Conservation (phyloP, 306 rosid species). For the Begonia masoniana region DNA sequence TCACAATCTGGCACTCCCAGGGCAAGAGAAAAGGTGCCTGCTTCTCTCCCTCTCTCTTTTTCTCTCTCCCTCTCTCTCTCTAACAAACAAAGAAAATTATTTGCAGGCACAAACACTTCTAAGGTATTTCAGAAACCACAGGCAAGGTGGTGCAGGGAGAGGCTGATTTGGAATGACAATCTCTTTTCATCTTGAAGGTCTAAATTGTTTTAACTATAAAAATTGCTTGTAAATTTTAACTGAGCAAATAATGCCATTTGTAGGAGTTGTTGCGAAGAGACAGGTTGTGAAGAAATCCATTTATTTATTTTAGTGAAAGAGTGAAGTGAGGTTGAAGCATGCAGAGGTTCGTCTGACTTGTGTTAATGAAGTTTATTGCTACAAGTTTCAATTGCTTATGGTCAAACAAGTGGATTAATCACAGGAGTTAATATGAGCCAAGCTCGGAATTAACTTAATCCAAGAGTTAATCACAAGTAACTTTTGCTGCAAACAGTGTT, state of each 20-base stretch:
- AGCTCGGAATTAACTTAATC: too few relatives aligned
- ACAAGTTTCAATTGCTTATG: too few relatives aligned
- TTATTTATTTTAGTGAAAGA: too few relatives aligned
- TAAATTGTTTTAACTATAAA: not conserved
- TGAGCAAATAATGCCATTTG: not conserved
- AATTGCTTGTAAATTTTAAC: not conserved
- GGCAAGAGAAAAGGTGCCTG: constrained; percentile 89
- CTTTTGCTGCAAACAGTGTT: too few relatives aligned
- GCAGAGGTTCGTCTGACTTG: too few relatives aligned
- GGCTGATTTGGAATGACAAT: constrained; percentile 29
- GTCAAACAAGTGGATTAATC: too few relatives aligned
- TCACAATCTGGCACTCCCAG: constrained; percentile 98
- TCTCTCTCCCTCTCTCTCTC: not conserved
- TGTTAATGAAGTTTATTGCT: too few relatives aligned
- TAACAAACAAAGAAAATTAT: not conserved
- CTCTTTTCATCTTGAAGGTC: not conserved
- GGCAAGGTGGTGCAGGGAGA: constrained; percentile 85
- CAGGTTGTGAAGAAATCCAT: not conserved
- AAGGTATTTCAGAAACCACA: constrained; percentile 76
- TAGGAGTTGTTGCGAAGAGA: not conserved
- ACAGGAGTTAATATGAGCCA: too few relatives aligned
- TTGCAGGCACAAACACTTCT: constrained; percentile 89
- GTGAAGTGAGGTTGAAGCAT: too few relatives aligned
- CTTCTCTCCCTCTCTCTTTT: constrained; percentile 2
- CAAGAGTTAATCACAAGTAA: too few relatives aligned